Evolutionary conservation across 1,139 yeast genomes (phyloP), one percentile per base, ranked within the genome.

Genomic region (Blastobotrys ciferrii): DNA sequence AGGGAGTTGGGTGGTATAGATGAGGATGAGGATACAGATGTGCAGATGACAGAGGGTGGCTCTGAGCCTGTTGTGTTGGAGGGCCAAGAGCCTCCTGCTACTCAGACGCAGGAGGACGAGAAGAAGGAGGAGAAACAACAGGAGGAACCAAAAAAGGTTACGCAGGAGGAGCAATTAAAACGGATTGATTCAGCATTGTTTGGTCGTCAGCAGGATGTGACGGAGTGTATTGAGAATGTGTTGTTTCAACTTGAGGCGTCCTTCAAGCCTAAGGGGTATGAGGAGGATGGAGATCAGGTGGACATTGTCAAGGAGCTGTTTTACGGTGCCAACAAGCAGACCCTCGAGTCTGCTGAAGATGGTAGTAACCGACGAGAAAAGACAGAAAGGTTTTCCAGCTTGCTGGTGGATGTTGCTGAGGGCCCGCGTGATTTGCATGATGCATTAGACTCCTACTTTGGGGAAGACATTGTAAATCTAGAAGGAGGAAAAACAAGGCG

Each of bases 171-270:
- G 43, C 51, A 53, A 32, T 41, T 46, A 7, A 46, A 58, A 31
- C 45, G 58, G 31, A 58, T 61, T 19, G 58, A 59, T 41, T 49
- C 53, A 33, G 62, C 62, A 6, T 43, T 61, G 23, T 76, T 87
- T 54, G 96, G 96, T 2, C 76, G 95, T 57, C 98, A 92, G 65
- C 98, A 92, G 65, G 98, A 92, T 71, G 98, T 92, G 14, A 88
- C 97, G 0, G 98, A 92, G 64, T 91, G 98, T 67, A 89, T 92
- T 60, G 96, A 91, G 50, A 92, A 92, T 65, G 97, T 92, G 3
- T 74, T 91, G n/a, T 87, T 84, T 56, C 98, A 91, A 64, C 72
- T 91, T 28, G 97, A 91, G 62, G 87, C 95, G n/a, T 95, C 96
- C 0, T 74, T 86, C 53, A 81, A 79, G 43, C 95, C 96, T 0